Evolutionary conservation across 768 basidiomycete species (phyloP), one percentile per base, ranked within the genome.

Genomic region (Dioszegia aurantiaca): DNA sequence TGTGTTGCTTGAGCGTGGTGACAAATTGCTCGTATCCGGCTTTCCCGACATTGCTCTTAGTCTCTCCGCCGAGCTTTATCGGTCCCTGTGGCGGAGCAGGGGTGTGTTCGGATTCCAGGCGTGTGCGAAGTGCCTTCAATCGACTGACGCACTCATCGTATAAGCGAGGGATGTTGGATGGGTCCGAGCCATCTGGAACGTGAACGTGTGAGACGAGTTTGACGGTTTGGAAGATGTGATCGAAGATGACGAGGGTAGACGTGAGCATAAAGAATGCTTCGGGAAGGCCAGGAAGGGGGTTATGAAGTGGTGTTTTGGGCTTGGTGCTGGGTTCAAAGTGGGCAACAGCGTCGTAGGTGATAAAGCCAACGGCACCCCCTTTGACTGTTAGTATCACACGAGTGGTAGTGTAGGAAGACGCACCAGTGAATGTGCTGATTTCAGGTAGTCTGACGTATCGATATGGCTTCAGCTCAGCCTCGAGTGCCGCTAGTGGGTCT

Each of bases 161-260:
- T n/a, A 89, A 84, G 67, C 89, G 89, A 3, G 86, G 80, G 33
- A 95, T 79, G 70, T 87, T 81, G 0, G 63, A 55, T 0, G 67
- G 41, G 1, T 69, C 58, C 8, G 84, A 84, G 19, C 84, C 81
- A 67, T 86, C 83, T 0, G 90, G 89, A 62, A 86, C 83, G 79
- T 92, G 90, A 62, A 98, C 88, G 74, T 99, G 95, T 17, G 94
- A 94, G 67, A 98, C 91, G 62, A 97, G 84, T 77, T 95, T 97
- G 78, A 98, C 79, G 36, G 83, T 89, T 77, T 97, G 94, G 81
- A 84, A 95, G 59, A 98, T 86, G 77, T 98, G 95, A 75, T 99
- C 95, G 77, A 91, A 98, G 70, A 98, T 84, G 76, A 99, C 83
- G 63, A 99, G 83, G 14, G 93, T 92, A 76, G 97, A 93, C 65